These are phyloP conservation scores for Abelmoschus esculentus DNA, from an alignment of 345 rosid genomes.

Conservation along the genomic window DNA sequence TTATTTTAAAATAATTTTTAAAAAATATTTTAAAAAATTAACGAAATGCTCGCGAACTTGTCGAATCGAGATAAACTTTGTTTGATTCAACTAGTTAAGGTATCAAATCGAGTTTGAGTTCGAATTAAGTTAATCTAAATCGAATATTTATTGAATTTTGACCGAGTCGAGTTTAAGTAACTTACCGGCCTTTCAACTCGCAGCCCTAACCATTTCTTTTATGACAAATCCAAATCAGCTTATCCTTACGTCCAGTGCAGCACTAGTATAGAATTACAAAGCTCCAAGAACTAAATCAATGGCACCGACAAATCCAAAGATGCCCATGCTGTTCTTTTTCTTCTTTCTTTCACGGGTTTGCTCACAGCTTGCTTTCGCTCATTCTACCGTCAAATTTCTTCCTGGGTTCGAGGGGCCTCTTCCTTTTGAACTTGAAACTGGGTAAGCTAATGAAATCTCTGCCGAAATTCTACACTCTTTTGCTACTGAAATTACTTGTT, in stretches of 20 bases:
- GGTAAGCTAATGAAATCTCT: slow-evolving; percentile 25
- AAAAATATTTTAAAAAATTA: too few relatives aligned
- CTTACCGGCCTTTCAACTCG: too few relatives aligned
- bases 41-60: too few relatives aligned
- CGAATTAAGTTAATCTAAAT: too few relatives aligned
- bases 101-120: too few relatives aligned
- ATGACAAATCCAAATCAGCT: neutral
- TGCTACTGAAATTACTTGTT: neutral
- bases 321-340: slow-evolving; percentile 8
- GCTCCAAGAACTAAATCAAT: neutral
- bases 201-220: neutral
- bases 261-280: neutral
- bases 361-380: slow-evolving; percentile 3
- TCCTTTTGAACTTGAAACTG: slow-evolving; percentile 66
- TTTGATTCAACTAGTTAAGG: too few relatives aligned
- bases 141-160: too few relatives aligned
- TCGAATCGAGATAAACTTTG: too few relatives aligned
- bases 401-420: slow-evolving; percentile 65
- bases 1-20: too few relatives aligned
- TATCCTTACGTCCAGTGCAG: neutral
- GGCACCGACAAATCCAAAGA: slow-evolving; percentile 14
- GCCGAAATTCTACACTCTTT: neutral
- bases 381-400: slow-evolving; percentile 32
- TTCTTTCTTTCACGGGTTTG: slow-evolving; percentile 14
- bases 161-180: too few relatives aligned